Evolutionary conservation across 805 yeast species (phyloP), one percentile per base, ranked within the genome.

Genomic region (Pichia californica): DNA sequence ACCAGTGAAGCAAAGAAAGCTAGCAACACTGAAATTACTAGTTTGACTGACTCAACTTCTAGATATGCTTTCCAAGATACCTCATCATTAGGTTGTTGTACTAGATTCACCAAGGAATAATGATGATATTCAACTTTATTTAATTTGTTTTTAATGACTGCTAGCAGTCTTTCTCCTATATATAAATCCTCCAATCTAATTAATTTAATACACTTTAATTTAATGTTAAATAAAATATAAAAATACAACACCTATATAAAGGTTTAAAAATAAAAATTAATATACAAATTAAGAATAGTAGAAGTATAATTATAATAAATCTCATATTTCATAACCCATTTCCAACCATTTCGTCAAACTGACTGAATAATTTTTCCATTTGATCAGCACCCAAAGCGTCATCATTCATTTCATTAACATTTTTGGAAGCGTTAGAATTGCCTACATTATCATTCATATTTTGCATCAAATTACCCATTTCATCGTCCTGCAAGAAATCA

Each of bases 51-150:
- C 61, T 54, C 55, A 31, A 59, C 77, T 32, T 76, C 81, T 11
- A 70, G 75, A 63, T 64, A 71, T 53, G 81, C 81, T 1, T 76
- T 76, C 49, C 63, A 60, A 43, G 54, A 57, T 45, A 59, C 68
- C 19, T 51, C 66, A 15, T 52, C 55, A 25, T 33, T 47, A 23
- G 57, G 55, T 21, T 55, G 64, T 31, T 65, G 69, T 38, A 52
- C 58, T 26, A 56, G 62, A 54, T 57, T 53, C 44, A 50, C 55
- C 21, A 51, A 54, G 33, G 46, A 49, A 18, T 25, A 46, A 31
- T 41, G 18, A 33, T 33, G 18, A 20, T 9, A 11, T 27, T 13
- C 28, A 3, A 5, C 21, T 9, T 30, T 7, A 5, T 23, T 15
- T 27, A 7, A 30, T n/a, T 23, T n/a, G 21, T 18, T 37, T 19